phyloP scores from a whole-genome alignment of 352 stramenopile genomes.

The Phytopythium montanum region DNA sequence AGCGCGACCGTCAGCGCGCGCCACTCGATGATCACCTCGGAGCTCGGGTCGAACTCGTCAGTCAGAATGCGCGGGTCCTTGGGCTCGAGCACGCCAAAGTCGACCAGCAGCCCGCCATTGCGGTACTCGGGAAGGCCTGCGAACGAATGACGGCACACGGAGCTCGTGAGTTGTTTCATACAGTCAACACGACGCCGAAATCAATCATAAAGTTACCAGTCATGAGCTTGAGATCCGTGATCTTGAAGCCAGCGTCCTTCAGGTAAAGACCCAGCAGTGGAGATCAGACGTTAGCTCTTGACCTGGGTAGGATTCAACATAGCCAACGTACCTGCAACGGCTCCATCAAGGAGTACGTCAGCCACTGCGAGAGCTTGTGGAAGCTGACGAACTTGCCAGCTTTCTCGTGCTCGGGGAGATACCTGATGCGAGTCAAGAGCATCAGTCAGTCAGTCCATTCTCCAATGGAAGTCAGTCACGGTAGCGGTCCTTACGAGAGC shows the following conservation, averaged over 20 bases:
- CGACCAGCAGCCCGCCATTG: conserved; percentile 79
- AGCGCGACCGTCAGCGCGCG: conserved; percentile 77
- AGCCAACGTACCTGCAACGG: conserved; percentile 41
- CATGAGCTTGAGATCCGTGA: conserved; percentile 74
- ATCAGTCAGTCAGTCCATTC: background rate
- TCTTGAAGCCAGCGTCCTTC: conserved; percentile 66
- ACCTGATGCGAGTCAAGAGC: conserved; percentile 17
- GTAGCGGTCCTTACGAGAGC: conserved; percentile 37
- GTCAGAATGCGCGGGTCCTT: conserved; percentile 54
- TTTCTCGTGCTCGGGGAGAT: conserved; percentile 42
- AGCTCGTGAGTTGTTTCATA: too few species aligned
- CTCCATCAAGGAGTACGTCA: conserved; percentile 88
- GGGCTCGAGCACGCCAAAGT: conserved; percentile 73
- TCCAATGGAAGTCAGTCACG: background rate
- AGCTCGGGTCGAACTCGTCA: conserved; percentile 56
- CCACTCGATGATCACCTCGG: conserved; percentile 85
- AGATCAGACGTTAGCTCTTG: background rate
- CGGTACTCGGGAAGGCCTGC: conserved; percentile 78
- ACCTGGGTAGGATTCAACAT: background rate
- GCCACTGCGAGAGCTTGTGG: conserved; percentile 88
- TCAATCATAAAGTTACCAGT: conserved; percentile 17
- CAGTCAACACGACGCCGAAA: background rate
- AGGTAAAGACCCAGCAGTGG: background rate
- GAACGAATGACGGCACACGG: background rate
- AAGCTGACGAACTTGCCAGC: conserved; percentile 75